Conservation (phyloP, 2,329 filamentous ascomycete genomes). For the Emmonsiellopsis sp. region DNA sequence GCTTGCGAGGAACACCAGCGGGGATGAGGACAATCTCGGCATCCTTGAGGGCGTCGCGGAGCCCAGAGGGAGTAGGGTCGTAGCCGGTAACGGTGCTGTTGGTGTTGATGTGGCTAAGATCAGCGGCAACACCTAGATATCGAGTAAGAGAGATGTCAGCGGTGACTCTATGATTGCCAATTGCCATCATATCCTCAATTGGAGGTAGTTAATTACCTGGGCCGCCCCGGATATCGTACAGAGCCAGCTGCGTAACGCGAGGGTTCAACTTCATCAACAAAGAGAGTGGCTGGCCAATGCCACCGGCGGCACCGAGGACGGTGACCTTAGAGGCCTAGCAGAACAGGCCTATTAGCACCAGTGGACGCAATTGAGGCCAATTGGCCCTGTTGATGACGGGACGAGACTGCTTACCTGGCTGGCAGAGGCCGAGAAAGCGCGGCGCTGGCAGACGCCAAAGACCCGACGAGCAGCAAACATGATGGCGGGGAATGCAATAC, state of each 20-base stretch:
- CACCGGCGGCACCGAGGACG: constrained; percentile 92
- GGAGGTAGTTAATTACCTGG: constrained; percentile 53
- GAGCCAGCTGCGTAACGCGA: constrained; percentile 81
- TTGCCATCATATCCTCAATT: background rate
- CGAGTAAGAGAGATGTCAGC: constrained; percentile 48
- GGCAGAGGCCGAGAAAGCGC: constrained; percentile 73
- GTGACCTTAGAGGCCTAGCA: constrained; percentile 88
- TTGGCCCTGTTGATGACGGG: constrained; percentile 6
- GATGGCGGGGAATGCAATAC: constrained; percentile 26
- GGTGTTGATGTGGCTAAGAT: constrained; percentile 98
- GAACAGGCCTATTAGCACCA: background rate
- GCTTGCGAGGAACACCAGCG: constrained; percentile 96
- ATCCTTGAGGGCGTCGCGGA: constrained; percentile 71
- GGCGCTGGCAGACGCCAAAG: constrained; percentile 55
- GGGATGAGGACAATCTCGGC: constrained; percentile 94
- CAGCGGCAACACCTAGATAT: constrained; percentile 79
- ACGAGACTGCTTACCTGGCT: constrained; percentile 53
- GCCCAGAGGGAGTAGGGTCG: constrained; percentile 65
- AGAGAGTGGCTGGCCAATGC: constrained; percentile 96
- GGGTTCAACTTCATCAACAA: constrained; percentile 98
- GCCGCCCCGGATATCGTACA: constrained; percentile 94
- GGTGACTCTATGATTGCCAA: constrained; percentile 55
- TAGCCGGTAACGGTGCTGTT: constrained; percentile 91
- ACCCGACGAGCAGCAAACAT: constrained; percentile 65
- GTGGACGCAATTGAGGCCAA: constrained; percentile 1